phyloP scores from a whole-genome alignment of 177 flowering plant genomes.

The Telopea speciosissima region DNA sequence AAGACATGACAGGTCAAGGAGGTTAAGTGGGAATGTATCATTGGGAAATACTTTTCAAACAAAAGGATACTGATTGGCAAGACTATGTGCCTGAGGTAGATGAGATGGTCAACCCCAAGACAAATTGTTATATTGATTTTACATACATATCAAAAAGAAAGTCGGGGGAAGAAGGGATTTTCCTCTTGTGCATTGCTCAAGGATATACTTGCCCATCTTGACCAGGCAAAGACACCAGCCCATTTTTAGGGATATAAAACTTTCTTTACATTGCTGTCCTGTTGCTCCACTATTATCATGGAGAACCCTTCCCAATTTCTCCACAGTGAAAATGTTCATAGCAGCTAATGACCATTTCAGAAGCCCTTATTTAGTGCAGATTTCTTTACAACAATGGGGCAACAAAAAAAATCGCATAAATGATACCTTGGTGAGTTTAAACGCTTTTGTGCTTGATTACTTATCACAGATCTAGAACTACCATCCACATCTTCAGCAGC shows the following conservation, averaged over 20 bases:
- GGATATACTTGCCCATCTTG: neutral
- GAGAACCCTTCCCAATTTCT: too few species aligned
- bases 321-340: too few species aligned
- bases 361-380: neutral
- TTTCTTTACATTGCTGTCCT: too few species aligned
- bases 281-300: too few species aligned
- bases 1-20: too few species aligned
- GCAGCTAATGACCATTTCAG: neutral
- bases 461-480: constrained; percentile 19
- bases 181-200: neutral
- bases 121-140: too few species aligned
- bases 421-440: constrained; percentile 37
- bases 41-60: too few species aligned
- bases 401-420: neutral
- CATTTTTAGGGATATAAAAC: too few species aligned
- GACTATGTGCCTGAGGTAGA: neutral
- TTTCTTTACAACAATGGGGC: too few species aligned
- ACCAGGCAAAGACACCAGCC: neutral
- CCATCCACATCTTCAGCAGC: constrained; percentile 32
- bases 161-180: neutral
- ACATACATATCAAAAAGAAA: too few species aligned
- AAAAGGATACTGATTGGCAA: too few species aligned
- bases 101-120: neutral
- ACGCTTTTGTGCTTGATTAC: constrained; percentile 37
- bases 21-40: too few species aligned